phyloP scores from a whole-genome alignment of 129 eudicot genomes.

The Lactuca saligna region DNA sequence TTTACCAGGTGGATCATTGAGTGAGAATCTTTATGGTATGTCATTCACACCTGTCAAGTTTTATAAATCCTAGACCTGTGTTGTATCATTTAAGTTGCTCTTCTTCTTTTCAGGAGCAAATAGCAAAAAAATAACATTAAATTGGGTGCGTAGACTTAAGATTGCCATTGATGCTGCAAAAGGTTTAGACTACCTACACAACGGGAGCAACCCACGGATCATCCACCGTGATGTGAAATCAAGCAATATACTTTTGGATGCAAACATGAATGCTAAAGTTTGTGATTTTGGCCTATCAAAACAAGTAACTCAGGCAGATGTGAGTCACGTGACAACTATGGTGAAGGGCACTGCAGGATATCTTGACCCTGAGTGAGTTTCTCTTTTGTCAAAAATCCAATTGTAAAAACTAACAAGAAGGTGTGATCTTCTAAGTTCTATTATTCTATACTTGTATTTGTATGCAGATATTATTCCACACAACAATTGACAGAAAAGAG shows the following conservation, averaged over 20 bases:
- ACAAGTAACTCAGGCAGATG: slow-evolving; percentile 70
- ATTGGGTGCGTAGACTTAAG: slow-evolving; percentile 92
- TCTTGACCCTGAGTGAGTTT: slow-evolving; percentile 88
- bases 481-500: slow-evolving; percentile 87
- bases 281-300: slow-evolving; percentile 85
- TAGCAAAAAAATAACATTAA: slow-evolving; percentile 65
- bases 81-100: slow-evolving; percentile 8
- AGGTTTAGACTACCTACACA: slow-evolving; percentile 94
- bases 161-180: slow-evolving; percentile 95
- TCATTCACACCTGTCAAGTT: background rate
- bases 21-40: slow-evolving; percentile 83
- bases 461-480: slow-evolving; percentile 76
- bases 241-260: slow-evolving; percentile 82
- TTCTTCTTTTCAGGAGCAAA: slow-evolving; percentile 52
- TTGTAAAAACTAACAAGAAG: background rate
- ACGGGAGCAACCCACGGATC: slow-evolving; percentile 73
- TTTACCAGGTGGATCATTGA: slow-evolving; percentile 81
- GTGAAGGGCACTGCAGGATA: slow-evolving; percentile 95
- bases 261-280: slow-evolving; percentile 77
- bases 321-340: slow-evolving; percentile 75
- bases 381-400: background rate
- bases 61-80: slow-evolving; percentile 9
- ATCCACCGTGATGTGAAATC: slow-evolving; percentile 94
- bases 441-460: background rate
- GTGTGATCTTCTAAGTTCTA: slow-evolving; percentile 1